Evolutionary conservation across 495 filamentous ascomycete genomes (phyloP), one percentile per base, ranked within the genome.

Genomic region (Talaromyces proteolyticus): DNA sequence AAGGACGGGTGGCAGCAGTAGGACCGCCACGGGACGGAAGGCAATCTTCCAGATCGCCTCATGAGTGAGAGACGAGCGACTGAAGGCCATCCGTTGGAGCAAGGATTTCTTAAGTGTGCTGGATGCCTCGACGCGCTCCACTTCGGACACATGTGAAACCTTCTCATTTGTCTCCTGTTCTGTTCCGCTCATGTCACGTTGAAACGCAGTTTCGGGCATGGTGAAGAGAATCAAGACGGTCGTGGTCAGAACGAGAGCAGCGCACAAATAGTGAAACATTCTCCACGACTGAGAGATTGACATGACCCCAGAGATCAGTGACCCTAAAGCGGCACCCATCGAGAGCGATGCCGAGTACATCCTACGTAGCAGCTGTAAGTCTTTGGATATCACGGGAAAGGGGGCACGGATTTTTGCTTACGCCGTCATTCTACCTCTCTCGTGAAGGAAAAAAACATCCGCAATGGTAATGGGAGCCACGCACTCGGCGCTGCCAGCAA

Each of bases 401-500:
- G n/a, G n/a, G n/a, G n/a, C n/a, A n/a, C n/a, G n/a, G n/a, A n/a
- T n/a, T n/a, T n/a, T n/a, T n/a, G n/a, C n/a, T n/a, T n/a, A n/a
- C 37, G 67, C 65, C 52, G 67, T 71, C 26, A 79, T 61, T 0
- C 62, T 62, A 22, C 77, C 79, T 20, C 79, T 66, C 56, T 82
- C 77, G 42, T 82, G 79, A 12, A 82, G 59, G 61, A 80, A 82
- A 59, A 79, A 82, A 16, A 79, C 55, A 50, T 82, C 78, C 16
- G 75, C 68, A 44, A 80, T 79, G 0, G 74, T 75, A n/a, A 77
- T 60, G 3, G 73, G 75, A 0, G 66, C 72, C 17, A 80, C 68
- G 23, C 68, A 72, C 56, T 81, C 78, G 7, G 70, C 77, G 37
- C 74, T 71, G n/a, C 78, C 78, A 3, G 74, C 61, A 0, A 67